These are phyloP conservation scores for Pelargonium myrrhifolium DNA, from an alignment of 441 rosid genomes.

Conservation along the genomic window DNA sequence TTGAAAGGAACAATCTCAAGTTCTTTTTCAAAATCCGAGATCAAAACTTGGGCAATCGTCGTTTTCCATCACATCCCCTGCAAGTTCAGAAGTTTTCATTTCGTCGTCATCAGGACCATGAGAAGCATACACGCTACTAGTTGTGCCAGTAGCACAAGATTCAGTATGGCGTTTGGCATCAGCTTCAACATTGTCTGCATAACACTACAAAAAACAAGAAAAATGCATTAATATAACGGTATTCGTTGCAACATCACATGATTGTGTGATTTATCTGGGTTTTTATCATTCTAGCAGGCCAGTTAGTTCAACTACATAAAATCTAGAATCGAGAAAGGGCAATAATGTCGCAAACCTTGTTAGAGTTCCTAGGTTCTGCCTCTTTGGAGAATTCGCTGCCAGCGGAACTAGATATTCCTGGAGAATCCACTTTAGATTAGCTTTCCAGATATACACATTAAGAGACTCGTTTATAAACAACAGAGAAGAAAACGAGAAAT, in stretches of 20 bases:
- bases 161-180: neutral
- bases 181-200: neutral
- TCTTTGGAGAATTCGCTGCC: slow-evolving; percentile 19
- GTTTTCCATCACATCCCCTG: slow-evolving; percentile 16
- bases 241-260: neutral
- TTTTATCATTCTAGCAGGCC: neutral
- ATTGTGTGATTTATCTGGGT: neutral
- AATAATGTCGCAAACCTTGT: slow-evolving; percentile 23
- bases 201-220: slow-evolving; percentile 10
- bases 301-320: neutral
- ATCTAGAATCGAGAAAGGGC: neutral
- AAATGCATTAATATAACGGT: neutral
- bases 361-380: slow-evolving; percentile 15
- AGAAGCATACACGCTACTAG: slow-evolving; percentile 6
- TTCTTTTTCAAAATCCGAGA: slow-evolving; percentile 39
- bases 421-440: slow-evolving; percentile 16
- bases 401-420: slow-evolving; percentile 23
- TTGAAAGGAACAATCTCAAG: neutral
- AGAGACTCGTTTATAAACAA: slow-evolving; percentile 2
- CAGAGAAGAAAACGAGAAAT: neutral
- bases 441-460: slow-evolving; percentile 6
- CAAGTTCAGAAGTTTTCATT: slow-evolving; percentile 15
- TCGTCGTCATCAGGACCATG: slow-evolving; percentile 11
- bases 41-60: slow-evolving; percentile 41
- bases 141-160: slow-evolving; percentile 6